Percentiles rank a stretch among this genome's conserved stretches.
phyloP scores from a whole-genome alignment of 257 asterid species.

The Solanum paucissectum region DNA sequence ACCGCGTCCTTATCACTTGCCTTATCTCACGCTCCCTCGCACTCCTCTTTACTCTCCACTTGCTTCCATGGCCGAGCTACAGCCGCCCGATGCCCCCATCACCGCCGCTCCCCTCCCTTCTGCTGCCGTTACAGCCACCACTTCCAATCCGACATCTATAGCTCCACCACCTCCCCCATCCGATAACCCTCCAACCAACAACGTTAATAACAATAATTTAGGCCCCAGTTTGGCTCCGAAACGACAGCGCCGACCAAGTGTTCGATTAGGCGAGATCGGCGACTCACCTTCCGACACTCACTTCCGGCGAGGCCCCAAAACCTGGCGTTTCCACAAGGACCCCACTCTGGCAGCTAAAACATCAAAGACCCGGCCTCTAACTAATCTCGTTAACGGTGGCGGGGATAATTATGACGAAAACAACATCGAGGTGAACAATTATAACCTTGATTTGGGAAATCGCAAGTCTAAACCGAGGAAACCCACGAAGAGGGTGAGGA shows the following conservation, averaged over 20 bases:
- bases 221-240: constrained; percentile 57
- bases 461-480: constrained; percentile 57
- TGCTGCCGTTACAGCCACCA: constrained; percentile 8
- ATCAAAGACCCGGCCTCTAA: constrained; percentile 81
- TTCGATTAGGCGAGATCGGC: constrained; percentile 96
- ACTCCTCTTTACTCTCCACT: constrained; percentile 6
- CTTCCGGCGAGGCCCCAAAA: constrained; percentile 44
- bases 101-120: constrained; percentile 23
- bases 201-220: constrained; percentile 1
- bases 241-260: constrained; percentile 98
- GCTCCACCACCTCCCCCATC: constrained; percentile 26
- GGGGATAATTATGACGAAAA: constrained; percentile 28
- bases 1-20: not conserved
- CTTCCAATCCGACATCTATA: not conserved
- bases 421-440: constrained; percentile 22
- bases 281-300: constrained; percentile 56
- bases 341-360: constrained; percentile 63
- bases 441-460: constrained; percentile 21
- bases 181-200: constrained; percentile 21
- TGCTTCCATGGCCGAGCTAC: constrained; percentile 50
- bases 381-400: constrained; percentile 72
- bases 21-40: constrained; percentile 8
- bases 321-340: constrained; percentile 77
- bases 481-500: constrained; percentile 61
- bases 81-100: constrained; percentile 44